These are phyloP conservation scores for Gossypium turneri DNA, from an alignment of 345 rosid genomes.

Conservation along the genomic window DNA sequence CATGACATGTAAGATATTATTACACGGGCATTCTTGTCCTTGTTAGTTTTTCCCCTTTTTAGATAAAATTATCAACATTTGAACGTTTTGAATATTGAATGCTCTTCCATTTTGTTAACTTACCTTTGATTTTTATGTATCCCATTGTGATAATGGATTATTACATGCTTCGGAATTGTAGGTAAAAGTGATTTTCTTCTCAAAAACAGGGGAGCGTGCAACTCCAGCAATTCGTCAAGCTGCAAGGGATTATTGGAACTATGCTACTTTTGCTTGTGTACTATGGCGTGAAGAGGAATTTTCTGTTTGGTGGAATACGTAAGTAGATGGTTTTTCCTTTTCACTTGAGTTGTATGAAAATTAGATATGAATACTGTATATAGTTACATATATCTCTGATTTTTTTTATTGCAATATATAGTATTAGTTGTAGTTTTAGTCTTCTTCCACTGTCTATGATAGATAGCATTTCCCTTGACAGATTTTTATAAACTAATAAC, in stretches of 20 bases:
- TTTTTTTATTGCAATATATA: background rate
- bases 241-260: constrained; percentile 68
- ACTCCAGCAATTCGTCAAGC: constrained; percentile 73
- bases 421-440: background rate
- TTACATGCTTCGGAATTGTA: constrained; percentile 27
- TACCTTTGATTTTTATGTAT: background rate
- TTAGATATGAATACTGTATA: background rate
- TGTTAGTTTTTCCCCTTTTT: background rate
- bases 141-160: constrained; percentile 13
- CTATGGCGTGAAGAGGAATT: constrained; percentile 92
- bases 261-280: constrained; percentile 70
- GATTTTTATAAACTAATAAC: constrained; percentile 27
- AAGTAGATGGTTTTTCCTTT: constrained; percentile 28
- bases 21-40: background rate
- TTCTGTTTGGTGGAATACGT: constrained; percentile 92
- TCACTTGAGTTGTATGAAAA: background rate
- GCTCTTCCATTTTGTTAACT: background rate
- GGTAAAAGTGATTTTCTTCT: constrained; percentile 91
- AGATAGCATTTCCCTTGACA: constrained; percentile 15
- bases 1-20: background rate
- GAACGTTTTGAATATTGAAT: background rate
- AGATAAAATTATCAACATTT: constrained; percentile 1
- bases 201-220: constrained; percentile 91
- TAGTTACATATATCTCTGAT: constrained; percentile 2
- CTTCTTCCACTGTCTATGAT: background rate